Evolutionary conservation across 2,329 filamentous ascomycete species (phyloP), one percentile per base, ranked within the genome.

Genomic region (Neonectria neomacrospora): DNA sequence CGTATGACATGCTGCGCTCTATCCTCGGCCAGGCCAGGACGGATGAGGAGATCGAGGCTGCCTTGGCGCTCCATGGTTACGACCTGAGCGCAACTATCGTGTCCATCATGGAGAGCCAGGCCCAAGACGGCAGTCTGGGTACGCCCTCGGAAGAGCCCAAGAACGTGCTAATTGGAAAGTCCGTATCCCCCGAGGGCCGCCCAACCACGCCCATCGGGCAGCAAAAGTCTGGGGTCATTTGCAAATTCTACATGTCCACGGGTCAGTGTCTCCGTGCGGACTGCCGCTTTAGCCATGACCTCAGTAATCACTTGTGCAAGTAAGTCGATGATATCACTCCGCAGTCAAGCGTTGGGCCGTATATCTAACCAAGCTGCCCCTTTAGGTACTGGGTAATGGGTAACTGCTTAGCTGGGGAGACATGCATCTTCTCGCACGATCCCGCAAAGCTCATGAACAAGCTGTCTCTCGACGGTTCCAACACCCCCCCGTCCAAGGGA

Each of bases 231-330:
- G 91, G 93, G 26, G 91, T 97, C 41, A 92, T 98, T 44, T 99
- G 96, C 86, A 97, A 97, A 80, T 99, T 98, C 78, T 98, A 94
- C 84, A 83, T 99, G 67, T 95, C 94, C 10, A 96, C 92, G 8
- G 96, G 96, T n/a, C 92, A 96, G 78, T 99, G 96, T 77, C 89
- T 97, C 56, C 89, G 96, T 63, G 95, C 95, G 64, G 96, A 99
- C 79, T 99, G 96, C 78, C 91, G 95, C 61, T 99, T 98, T 79
- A 97, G 94, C 71, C 96, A 99, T 78, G 95, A 99, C 77, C 86
- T 97, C 47, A 97, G 93, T 75, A 96, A 92, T 75, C 96, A 97
- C 74, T 87, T 99, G 66, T 99, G 96, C 94, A 98, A 98, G 93
- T 96, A 84, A 86, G 93, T 91, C 54, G 47, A 53, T 59, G 16